Conservation (phyloP, 768 basidiomycete species). For the Pulveroboletus sp. region DNA sequence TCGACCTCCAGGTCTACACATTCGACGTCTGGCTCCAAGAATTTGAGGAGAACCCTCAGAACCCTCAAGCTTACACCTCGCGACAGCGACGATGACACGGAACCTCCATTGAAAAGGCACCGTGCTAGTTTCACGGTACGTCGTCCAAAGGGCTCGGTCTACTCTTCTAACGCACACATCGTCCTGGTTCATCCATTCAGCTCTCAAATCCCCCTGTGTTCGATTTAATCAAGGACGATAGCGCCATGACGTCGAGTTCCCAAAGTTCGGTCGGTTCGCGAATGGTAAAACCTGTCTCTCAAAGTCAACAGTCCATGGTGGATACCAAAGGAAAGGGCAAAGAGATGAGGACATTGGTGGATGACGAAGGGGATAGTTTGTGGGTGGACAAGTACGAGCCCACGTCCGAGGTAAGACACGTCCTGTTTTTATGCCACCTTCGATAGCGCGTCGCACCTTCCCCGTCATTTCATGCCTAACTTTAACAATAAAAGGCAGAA, state of each 20-base stretch:
- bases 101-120: conserved; percentile 21
- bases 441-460: not conserved
- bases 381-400: conserved; percentile 69
- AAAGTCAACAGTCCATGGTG: not conserved
- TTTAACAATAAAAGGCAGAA: conserved; percentile 44
- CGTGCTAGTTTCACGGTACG: conserved; percentile 11
- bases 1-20: conserved; percentile 5
- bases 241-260: conserved; percentile 2
- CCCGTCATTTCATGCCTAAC: not conserved
- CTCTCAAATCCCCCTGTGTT: conserved; percentile 22
- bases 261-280: conserved; percentile 1
- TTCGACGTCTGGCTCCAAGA: conserved; percentile 6
- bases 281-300: not conserved
- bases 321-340: conserved; percentile 27
- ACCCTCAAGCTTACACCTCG: conserved; percentile 19
- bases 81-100: conserved; percentile 9
- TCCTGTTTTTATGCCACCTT: not conserved
- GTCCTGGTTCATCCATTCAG: conserved; percentile 4
- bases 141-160: not conserved
- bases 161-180: not conserved
- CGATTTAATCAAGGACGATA: conserved; percentile 16
- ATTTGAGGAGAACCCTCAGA: conserved; percentile 15
- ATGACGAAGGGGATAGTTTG: conserved; percentile 35
- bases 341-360: not conserved
- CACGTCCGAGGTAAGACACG: conserved; percentile 45